Percentiles rank a stretch among this genome's conserved stretches.
These are phyloP conservation scores for Globisporangium echinulatum DNA, from an alignment of 352 stramenopile genomes.

Conservation along the genomic window DNA sequence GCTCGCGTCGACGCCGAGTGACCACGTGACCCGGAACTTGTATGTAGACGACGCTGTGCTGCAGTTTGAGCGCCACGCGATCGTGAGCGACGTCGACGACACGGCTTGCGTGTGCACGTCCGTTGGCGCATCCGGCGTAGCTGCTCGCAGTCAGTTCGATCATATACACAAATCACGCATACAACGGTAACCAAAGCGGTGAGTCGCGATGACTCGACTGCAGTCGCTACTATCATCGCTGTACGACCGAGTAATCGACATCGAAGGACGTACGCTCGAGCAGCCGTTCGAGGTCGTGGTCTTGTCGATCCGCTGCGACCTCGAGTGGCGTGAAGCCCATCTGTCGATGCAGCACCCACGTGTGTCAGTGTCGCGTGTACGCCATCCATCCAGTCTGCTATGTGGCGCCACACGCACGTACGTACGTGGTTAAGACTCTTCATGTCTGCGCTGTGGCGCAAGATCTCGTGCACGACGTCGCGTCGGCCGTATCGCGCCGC, in stretches of 20 bases:
- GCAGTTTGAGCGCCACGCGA: constrained; percentile 21
- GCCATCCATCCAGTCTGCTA: too few species aligned
- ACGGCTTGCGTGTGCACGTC: constrained; percentile 12
- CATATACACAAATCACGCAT: too few species aligned
- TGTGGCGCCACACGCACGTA: background rate
- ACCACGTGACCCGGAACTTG: constrained; percentile 36
- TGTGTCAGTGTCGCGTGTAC: background rate
- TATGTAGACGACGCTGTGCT: constrained; percentile 15
- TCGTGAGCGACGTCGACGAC: constrained; percentile 22
- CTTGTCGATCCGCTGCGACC: constrained; percentile 32
- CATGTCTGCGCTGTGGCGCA: constrained; percentile 30
- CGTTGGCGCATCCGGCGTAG: constrained; percentile 22
- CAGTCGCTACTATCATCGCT: background rate
- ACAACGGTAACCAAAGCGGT: too few species aligned
- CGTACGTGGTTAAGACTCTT: constrained; percentile 23
- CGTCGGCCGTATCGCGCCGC: constrained; percentile 35
- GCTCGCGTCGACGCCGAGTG: constrained; percentile 14
- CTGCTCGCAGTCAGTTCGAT: background rate
- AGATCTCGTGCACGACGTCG: constrained; percentile 27
- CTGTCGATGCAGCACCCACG: constrained; percentile 5
- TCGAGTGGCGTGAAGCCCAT: constrained; percentile 31
- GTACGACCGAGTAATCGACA: background rate
- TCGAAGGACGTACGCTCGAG: constrained; percentile 29
- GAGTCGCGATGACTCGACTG: background rate
- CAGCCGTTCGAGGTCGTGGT: constrained; percentile 26